Evolutionary conservation across 192 early-diverging fungal genomes (phyloP).

Genomic region (Chytriomyces confervae): DNA sequence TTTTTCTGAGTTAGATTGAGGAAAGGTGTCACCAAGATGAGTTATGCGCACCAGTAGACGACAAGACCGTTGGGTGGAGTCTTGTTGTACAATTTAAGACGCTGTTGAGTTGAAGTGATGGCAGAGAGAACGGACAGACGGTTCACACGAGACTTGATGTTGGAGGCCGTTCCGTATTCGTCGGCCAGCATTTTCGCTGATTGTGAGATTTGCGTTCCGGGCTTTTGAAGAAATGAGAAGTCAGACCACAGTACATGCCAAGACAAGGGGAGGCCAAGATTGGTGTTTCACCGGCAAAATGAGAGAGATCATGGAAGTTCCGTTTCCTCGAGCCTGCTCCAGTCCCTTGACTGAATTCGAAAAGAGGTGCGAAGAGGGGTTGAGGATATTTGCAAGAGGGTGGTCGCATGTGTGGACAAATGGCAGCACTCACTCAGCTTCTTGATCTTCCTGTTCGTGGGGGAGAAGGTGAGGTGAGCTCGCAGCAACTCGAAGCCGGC

Average conservation of each 20-base stretch:
- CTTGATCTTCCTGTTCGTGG: slow-evolving; percentile 28
- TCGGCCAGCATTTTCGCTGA: slow-evolving; percentile 92
- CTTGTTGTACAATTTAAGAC: slow-evolving; percentile 91
- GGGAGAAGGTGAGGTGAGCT: not conserved
- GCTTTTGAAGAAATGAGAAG: slow-evolving; percentile 38
- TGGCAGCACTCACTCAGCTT: slow-evolving; percentile 28
- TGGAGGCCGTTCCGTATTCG: slow-evolving; percentile 99
- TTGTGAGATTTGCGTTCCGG: slow-evolving; percentile 90
- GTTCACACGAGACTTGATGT: slow-evolving; percentile 99
- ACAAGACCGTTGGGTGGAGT: slow-evolving; percentile 96
- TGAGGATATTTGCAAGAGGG: not conserved
- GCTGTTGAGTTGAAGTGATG: slow-evolving; percentile 96
- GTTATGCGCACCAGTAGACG: slow-evolving; percentile 59
- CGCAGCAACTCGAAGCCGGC: not conserved
- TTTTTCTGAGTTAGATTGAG: not conserved
- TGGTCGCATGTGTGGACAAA: not conserved
- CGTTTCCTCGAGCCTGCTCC: slow-evolving; percentile 93
- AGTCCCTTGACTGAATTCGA: slow-evolving; percentile 78
- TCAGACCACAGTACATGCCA: not conserved
- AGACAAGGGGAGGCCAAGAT: not conserved
- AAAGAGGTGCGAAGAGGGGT: not conserved
- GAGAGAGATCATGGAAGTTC: slow-evolving; percentile 99
- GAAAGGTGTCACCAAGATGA: not conserved
- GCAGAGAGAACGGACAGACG: slow-evolving; percentile 94
- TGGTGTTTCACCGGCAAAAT: slow-evolving; percentile 75